Percentiles rank a stretch among this genome's conserved stretches.
phyloP scores from a whole-genome alignment of 2,329 filamentous ascomycete genomes.

The Byssochlamys sp. region DNA sequence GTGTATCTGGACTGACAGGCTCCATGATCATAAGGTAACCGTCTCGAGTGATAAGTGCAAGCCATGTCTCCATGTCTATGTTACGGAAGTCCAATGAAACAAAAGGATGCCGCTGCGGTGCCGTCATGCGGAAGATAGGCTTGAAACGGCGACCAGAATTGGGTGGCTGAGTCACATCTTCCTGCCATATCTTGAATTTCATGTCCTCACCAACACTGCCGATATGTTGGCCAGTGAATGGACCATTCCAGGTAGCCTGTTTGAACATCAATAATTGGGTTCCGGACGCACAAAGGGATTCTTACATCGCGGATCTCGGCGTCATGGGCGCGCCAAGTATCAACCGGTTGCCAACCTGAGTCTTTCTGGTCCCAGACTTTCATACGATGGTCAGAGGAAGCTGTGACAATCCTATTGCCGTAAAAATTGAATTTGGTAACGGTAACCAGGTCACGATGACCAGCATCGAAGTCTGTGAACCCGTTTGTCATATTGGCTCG shows the following conservation, averaged over 20 bases:
- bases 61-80: constrained; percentile 70
- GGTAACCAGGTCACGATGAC: constrained; percentile 58
- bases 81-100: constrained; percentile 79
- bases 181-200: constrained; percentile 83
- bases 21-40: constrained; percentile 73
- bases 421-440: constrained; percentile 85
- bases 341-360: constrained; percentile 66
- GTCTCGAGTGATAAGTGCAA: constrained; percentile 75
- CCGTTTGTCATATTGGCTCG: constrained; percentile 24
- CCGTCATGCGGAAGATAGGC: constrained; percentile 51
- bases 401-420: constrained; percentile 81
- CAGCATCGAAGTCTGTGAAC: constrained; percentile 36
- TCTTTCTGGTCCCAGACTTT: constrained; percentile 77
- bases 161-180: constrained; percentile 70
- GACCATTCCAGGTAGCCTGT: constrained; percentile 86
- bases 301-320: constrained; percentile 79
- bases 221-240: constrained; percentile 77
- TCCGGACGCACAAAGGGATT: constrained; percentile 14
- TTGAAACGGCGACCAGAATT: constrained; percentile 71
- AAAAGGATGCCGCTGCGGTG: constrained; percentile 60
- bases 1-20: constrained; percentile 71
- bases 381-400: constrained; percentile 83
- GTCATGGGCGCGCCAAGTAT: constrained; percentile 83
- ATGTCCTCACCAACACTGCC: constrained; percentile 84
- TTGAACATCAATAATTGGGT: constrained; percentile 8